Base-by-base conservation (phyloP, 345 rosid species). In the Abelmoschus esculentus region DNA sequence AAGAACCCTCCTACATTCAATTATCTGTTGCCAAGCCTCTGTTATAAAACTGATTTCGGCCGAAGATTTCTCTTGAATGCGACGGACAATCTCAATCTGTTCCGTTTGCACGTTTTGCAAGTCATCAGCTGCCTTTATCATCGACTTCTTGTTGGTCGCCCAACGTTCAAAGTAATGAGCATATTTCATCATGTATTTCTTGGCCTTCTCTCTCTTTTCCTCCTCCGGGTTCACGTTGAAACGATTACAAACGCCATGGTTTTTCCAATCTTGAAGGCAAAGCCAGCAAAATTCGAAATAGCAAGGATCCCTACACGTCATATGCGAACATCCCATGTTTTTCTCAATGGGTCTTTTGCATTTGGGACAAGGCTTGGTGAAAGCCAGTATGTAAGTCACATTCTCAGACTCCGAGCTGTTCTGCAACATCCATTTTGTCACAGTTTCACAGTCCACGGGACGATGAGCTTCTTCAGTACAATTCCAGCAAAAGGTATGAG, bases 281-380 rank as follows among this genome's bases (percentile, higher is more conserved):
- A 74, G 3, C 85, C 85, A 82, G 79, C 85, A 82, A 63, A 82
- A 76, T 0, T 72, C 28, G 52, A 34, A 49, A 0, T 13, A 0
- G 54, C 82, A 79, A 19, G 73, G 78, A 2, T 52, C 32, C 15
- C 14, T 32, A 36, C 85, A 82, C 0, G 42, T 42, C 81, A 82
- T 79, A 61, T 74, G 77, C 57, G 54, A 61, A 52, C 83, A 77
- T 7, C 85, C 83, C 1, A 18, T 55, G 52, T 72, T 77, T 55
- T 82, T 79, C 70, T 82, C 83, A 7, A 79, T 82, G 6, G 83
- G 77, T 6, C 60, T 38, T 34, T 29, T 69, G 71, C 85, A 81
- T 12, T 76, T 78, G 11, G 85, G 85, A 47, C 85, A 82, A 7
- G 79, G 80, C 82, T 82, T 82, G 50, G 74, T 62, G 50, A 74